Percentiles rank a stretch among this genome's conserved stretches.
Evolutionary conservation across 192 early-diverging fungal species (phyloP).

Genomic region (Coemansia sp.): DNA sequence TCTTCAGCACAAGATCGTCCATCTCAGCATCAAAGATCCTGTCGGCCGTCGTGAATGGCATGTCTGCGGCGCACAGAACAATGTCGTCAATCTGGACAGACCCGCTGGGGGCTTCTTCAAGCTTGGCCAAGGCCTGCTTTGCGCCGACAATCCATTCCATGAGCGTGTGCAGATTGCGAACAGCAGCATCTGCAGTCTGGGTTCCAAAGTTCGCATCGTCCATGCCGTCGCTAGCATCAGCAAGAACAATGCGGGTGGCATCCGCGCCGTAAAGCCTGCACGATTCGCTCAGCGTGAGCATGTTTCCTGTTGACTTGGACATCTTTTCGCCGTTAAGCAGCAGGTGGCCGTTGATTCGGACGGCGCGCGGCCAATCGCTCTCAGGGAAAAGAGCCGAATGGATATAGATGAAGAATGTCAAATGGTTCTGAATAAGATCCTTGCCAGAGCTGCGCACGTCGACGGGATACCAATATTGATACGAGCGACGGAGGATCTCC

Average conservation of each 20-base stretch:
- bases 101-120: constrained; percentile 53
- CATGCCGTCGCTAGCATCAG: constrained; percentile 93
- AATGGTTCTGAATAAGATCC: constrained; percentile 96
- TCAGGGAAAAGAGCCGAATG: constrained; percentile 95
- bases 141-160: constrained; percentile 88
- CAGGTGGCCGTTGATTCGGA: constrained; percentile 94
- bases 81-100: constrained; percentile 37
- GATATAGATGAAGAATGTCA: constrained; percentile 97
- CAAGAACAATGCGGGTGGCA: constrained; percentile 91
- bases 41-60: constrained; percentile 71
- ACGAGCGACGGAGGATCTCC: constrained; percentile 82
- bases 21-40: constrained; percentile 91
- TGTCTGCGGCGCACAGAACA: constrained; percentile 52
- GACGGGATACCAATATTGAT: constrained; percentile 96
- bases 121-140: constrained; percentile 54
- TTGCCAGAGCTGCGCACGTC: constrained; percentile 96
- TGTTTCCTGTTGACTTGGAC: constrained; percentile 98
- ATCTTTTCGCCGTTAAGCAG: constrained; percentile 96
- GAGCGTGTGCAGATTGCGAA: constrained; percentile 87
- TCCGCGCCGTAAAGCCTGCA: constrained; percentile 91
- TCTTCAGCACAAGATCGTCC: constrained; percentile 65
- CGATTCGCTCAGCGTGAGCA: constrained; percentile 80
- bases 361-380: constrained; percentile 81
- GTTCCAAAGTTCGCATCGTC: constrained; percentile 99
- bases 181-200: constrained; percentile 90